Evolutionary conservation across 768 basidiomycete genomes (phyloP).

Genomic region (Auricularia heimuer): DNA sequence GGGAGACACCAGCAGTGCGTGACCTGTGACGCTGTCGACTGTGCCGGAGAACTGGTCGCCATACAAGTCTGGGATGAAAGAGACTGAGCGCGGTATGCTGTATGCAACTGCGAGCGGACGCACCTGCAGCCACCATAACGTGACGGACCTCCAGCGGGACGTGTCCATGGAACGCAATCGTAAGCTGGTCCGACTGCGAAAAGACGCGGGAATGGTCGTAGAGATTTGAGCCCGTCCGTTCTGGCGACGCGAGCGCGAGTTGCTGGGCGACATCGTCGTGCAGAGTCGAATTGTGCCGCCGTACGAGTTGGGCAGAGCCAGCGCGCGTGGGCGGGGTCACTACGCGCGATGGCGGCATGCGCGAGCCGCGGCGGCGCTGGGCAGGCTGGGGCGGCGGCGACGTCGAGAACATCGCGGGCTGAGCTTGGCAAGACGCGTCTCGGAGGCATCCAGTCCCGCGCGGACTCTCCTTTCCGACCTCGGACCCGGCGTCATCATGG

Average conservation of each 20-base stretch:
- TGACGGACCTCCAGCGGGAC: constrained; percentile 69
- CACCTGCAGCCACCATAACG: constrained; percentile 57
- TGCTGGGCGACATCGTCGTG: constrained; percentile 25
- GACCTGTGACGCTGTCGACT: constrained; percentile 63
- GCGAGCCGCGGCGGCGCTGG: background rate
- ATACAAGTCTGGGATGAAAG: constrained; percentile 45
- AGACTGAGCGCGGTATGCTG: constrained; percentile 5
- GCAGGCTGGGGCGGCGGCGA: background rate
- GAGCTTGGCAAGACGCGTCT: background rate
- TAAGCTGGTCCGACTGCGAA: constrained; percentile 64
- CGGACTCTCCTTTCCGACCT: background rate
- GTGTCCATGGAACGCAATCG: constrained; percentile 56
- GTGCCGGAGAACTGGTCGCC: constrained; percentile 58
- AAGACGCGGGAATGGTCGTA: constrained; percentile 29
- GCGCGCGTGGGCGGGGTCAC: constrained; percentile 29
- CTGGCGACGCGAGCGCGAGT: constrained; percentile 51
- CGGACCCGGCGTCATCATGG: background rate
- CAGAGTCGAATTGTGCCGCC: constrained; percentile 33
- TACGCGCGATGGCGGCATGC: constrained; percentile 31
- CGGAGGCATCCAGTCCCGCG: background rate
- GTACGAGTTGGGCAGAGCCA: constrained; percentile 17
- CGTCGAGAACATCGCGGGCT: background rate
- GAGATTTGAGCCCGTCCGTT: constrained; percentile 28
- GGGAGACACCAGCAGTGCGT: constrained; percentile 59
- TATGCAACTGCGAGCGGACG: constrained; percentile 11